Conservation (phyloP, 202 grass and related monocot genomes). For the Cymbopogon flexuosus region DNA sequence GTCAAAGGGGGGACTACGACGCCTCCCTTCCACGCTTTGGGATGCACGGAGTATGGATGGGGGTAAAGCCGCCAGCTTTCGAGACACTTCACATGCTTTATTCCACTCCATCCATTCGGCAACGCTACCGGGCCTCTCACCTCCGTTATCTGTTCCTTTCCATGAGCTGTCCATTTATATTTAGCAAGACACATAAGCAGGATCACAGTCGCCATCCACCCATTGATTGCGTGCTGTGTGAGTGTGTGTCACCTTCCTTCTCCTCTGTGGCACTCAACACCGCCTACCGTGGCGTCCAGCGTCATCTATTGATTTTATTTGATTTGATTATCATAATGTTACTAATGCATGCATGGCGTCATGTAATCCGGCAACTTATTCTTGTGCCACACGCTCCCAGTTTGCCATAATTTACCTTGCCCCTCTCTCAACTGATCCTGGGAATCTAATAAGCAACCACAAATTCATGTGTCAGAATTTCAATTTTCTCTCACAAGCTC, state of each 20-base stretch:
- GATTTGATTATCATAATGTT: background rate
- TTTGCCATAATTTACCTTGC: no score
- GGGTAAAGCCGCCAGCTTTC: background rate
- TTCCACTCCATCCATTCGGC: background rate
- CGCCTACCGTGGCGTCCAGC: no score
- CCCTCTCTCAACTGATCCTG: no score
- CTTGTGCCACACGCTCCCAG: no score
- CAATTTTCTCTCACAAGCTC: background rate
- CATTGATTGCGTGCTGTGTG: background rate
- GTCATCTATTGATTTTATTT: background rate
- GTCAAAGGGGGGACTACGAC: background rate
- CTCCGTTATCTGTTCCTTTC: slow-evolving; percentile 35
- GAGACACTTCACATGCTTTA: background rate
- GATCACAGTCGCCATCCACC: background rate
- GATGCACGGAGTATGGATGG: background rate
- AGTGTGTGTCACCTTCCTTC: background rate
- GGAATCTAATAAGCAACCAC: no score
- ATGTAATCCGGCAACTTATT: background rate
- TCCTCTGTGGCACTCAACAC: background rate
- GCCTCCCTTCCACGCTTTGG: background rate
- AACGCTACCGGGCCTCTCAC: background rate
- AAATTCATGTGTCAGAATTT: background rate
- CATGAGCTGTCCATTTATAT: background rate
- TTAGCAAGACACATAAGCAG: background rate
- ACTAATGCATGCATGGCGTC: background rate